Base-by-base conservation (phyloP, 257 asterid species). In the Rhazya stricta region DNA sequence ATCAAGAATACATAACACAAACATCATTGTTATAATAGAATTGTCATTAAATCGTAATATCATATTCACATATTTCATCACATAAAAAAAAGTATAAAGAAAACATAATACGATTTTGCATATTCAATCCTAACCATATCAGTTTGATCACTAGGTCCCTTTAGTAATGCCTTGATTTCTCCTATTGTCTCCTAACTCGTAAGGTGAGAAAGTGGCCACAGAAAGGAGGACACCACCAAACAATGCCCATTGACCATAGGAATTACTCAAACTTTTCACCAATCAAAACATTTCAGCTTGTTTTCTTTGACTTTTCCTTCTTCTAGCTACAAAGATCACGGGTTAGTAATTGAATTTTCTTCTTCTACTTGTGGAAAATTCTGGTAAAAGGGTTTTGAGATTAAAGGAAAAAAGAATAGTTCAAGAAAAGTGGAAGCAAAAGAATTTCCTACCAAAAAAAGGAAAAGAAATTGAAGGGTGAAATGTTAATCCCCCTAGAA, bases 1-100 rank as follows among this genome's bases (percentile, higher is more conserved):
- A 48, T n/a, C 54, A 48, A 61, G 60, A 60, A 46, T 18, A 65
- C 23, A 9, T 27, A 51, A 32, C 39, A 60, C 1, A 19, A 34
- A 19, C 42, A 34, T 56, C 39, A 60, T 12, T 8, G n/a, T 30
- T 69, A 45, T 75, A 27, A 50, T 37, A 75, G 54, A 71, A 71
- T 71, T 77, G 68, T 29, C 77, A 62, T 48, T 61, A 76, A 61
- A 61, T 48, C 27, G 27, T 74, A n/a, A 37, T 34, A 19, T 21
- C 34, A 13, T 21, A 46, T 62, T 48, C 45, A 45, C 63, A 48
- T 29, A 73, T 9, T 53, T 27, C 56, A 29, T 30, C 30, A n/a
- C 13, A 69, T 3, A 36, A 15, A 65, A 67, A 25, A n/a, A 48
- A 8, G 1, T 1, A 29, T 3, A 5, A 32, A 51, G 21, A 32